Evolutionary conservation across 805 yeast genomes (phyloP).

Genomic region (Ogataea paradorogensis): DNA sequence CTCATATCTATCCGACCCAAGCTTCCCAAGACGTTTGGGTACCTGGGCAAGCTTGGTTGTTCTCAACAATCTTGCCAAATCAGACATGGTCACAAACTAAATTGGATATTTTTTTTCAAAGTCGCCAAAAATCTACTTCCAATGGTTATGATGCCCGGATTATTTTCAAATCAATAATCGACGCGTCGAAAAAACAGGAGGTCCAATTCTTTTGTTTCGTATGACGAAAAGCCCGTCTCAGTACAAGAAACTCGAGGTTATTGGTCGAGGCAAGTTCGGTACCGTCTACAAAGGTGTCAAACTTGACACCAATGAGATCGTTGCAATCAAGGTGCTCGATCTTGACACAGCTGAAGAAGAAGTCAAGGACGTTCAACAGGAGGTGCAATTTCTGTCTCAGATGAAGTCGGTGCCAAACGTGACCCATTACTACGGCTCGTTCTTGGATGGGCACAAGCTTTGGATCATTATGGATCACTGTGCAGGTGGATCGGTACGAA

Average conservation of each 20-base stretch:
- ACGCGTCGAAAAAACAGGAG: conserved; percentile 6
- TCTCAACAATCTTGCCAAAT: conserved; percentile 27
- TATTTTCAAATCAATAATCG: not conserved
- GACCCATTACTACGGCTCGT: conserved; percentile 88
- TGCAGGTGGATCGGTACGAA: conserved; percentile 92
- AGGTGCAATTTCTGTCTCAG: conserved; percentile 80
- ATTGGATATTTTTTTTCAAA: conserved; percentile 16
- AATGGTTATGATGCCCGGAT: conserved; percentile 1
- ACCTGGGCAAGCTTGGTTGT: conserved; percentile 36
- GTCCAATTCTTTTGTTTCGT: conserved; percentile 3
- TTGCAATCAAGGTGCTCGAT: conserved; percentile 90
- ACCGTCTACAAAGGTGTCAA: conserved; percentile 87
- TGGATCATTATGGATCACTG: conserved; percentile 99
- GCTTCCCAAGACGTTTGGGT: conserved; percentile 29
- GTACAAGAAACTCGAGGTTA: conserved; percentile 81
- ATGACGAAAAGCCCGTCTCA: conserved; percentile 7
- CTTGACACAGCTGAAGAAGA: conserved; percentile 93
- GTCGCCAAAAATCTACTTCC: not conserved
- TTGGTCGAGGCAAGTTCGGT: conserved; percentile 97
- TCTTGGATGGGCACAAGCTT: conserved; percentile 79
- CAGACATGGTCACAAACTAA: conserved; percentile 24
- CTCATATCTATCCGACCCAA: conserved; percentile 25
- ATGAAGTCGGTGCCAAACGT: conserved; percentile 86
- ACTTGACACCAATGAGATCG: conserved; percentile 66
- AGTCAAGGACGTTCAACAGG: conserved; percentile 90